Percentiles rank a stretch among this genome's conserved stretches.
Conservation (phyloP, 2,329 filamentous ascomycete species). For the Aspergillus bombycis region DNA sequence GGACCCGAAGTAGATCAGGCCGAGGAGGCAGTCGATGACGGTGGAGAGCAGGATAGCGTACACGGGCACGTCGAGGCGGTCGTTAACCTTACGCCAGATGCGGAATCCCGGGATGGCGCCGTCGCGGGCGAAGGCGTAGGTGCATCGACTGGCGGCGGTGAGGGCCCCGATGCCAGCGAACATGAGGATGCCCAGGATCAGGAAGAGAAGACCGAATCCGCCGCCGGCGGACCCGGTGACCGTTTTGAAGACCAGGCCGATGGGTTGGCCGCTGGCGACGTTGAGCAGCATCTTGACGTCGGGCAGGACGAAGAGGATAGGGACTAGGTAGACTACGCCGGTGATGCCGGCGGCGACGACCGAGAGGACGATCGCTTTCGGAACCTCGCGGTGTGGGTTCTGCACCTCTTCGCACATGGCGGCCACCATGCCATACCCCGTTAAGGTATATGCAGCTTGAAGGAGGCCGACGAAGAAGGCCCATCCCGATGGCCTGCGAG, state of each 20-base stretch:
- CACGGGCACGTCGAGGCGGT: conserved; percentile 68
- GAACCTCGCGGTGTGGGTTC: conserved; percentile 68
- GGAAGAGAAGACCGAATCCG: conserved; percentile 74
- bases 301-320: conserved; percentile 75
- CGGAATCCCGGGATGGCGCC: conserved; percentile 72
- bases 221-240: conserved; percentile 73
- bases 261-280: conserved; percentile 73
- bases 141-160: conserved; percentile 74
- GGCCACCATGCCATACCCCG: conserved; percentile 70
- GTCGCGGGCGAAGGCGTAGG: conserved; percentile 75
- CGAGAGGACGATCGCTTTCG: conserved; percentile 70
- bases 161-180: conserved; percentile 76
- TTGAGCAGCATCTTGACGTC: conserved; percentile 65
- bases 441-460: conserved; percentile 58
- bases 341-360: conserved; percentile 69
- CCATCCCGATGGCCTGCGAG: conserved; percentile 63
- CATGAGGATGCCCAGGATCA: conserved; percentile 75
- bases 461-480: conserved; percentile 73
- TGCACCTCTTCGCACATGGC: conserved; percentile 75
- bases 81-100: conserved; percentile 68
- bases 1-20: conserved; percentile 78
- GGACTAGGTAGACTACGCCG: conserved; percentile 69
- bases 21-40: conserved; percentile 69
- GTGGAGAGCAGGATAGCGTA: conserved; percentile 71
- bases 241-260: conserved; percentile 74